Base-by-base conservation (phyloP, 208 protist species). In the Crithidia acanthocephali region DNA sequence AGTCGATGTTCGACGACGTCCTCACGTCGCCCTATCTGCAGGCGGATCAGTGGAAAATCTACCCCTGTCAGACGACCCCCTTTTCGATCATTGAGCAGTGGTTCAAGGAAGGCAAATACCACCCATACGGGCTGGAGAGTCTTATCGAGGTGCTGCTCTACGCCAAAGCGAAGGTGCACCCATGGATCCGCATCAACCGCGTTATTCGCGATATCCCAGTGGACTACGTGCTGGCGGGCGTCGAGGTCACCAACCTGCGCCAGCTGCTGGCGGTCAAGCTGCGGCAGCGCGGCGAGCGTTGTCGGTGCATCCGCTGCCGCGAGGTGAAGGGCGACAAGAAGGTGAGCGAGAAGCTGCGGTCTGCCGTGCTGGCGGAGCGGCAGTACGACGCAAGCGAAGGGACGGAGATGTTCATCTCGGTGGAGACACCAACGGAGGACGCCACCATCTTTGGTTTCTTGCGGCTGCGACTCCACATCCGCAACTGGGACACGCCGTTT, bases 21-120 rank as follows among this genome's bases (percentile, higher is more conserved):
- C 95, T 99, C 57, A 78, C 92, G 64, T 98, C 98, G 40, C 95
- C 97, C 2, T 88, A 90, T 23, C 98, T 99, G 68, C 91, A 99
- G 57, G 88, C 96, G 6, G 99, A 99, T 63, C 98, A 99, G 64
- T 93, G 99, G 70, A 99, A 99, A 76, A 87, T 99, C 8, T 99
- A 99, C 83, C 98, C 99, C 13, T 99, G 98, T 18, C 89, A 99
- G n/a, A 99, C 99, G 5, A 99, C 99, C 33, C 93, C 98, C 30
- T 99, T 99, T 67, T 99, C 98, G 8, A 90, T 97, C 23, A 91
- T 98, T 76, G 98, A 99, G 81, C 85, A 99, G 75, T 97, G 98
- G 71, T 99, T 98, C 92, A 92, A 94, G 52, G 89, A 97, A 25
- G 97, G 97, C 16, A 95, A 85, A 65, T 99, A 99, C 77, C 78